A percentile compares a stretch with the other conserved stretches of the same genome.
phyloP scores from a whole-genome alignment of 306 rosid genomes.

The Cucurbita pepo region DNA sequence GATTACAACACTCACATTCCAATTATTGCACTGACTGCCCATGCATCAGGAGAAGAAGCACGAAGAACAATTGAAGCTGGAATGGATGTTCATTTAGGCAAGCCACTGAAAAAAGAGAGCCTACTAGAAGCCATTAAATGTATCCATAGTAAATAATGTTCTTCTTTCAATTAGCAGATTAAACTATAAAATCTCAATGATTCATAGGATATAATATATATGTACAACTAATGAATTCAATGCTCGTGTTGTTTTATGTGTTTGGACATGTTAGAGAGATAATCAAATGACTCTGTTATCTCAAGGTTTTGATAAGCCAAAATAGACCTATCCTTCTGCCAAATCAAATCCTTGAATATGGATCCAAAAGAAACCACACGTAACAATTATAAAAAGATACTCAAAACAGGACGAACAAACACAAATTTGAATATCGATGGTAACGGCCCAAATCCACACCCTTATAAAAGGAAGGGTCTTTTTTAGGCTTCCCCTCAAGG shows the following conservation, averaged over 20 bases:
- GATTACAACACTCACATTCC: slow-evolving; percentile 30
- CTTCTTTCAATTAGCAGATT: background rate
- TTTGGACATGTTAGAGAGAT: background rate
- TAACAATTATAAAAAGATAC: background rate
- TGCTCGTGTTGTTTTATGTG: background rate
- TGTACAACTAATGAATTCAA: background rate
- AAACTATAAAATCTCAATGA: background rate
- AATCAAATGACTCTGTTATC: background rate
- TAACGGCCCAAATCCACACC: no score
- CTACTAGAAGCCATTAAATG: slow-evolving; percentile 29
- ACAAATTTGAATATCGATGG: background rate
- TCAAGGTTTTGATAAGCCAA: background rate
- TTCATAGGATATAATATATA: background rate
- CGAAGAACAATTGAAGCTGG: slow-evolving; percentile 24
- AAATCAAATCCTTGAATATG: background rate
- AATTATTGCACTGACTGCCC: slow-evolving; percentile 61
- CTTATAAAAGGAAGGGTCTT: no score
- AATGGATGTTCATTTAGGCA: slow-evolving; percentile 48
- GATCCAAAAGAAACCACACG: background rate
- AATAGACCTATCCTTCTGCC: background rate
- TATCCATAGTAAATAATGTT: slow-evolving; percentile 13
- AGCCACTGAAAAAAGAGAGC: slow-evolving; percentile 25
- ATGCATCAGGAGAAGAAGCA: slow-evolving; percentile 20
- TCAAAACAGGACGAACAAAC: background rate
- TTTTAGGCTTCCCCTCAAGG: no score